These are phyloP conservation scores for Colletotrichum filicis DNA, from an alignment of 2,329 filamentous ascomycete genomes.

Conservation along the genomic window DNA sequence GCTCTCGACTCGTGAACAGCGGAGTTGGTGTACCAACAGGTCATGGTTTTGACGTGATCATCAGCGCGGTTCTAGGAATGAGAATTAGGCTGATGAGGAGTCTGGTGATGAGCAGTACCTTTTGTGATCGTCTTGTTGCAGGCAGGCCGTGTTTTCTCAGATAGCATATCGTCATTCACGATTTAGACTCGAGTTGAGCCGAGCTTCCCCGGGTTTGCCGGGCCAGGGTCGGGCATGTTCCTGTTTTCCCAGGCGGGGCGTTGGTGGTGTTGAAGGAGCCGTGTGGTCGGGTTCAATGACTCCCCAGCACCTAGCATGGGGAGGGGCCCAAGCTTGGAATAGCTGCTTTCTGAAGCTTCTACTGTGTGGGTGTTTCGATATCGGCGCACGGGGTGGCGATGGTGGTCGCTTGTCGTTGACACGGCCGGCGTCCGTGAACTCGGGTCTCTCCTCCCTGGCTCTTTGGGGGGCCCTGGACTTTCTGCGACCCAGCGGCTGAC, in stretches of 20 bases:
- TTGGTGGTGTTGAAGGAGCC: slow-evolving; percentile 26
- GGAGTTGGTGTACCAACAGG: background rate
- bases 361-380: slow-evolving; percentile 14
- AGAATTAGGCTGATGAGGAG: background rate
- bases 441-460: background rate
- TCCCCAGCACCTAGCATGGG: background rate
- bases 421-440: slow-evolving; percentile 10
- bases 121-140: background rate
- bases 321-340: background rate
- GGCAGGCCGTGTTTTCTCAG: background rate
- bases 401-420: background rate
- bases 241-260: background rate
- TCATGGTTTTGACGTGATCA: background rate
- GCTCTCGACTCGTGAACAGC: background rate
- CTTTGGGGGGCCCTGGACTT: slow-evolving; percentile 1
- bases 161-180: slow-evolving; percentile 17
- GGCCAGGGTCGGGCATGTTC: slow-evolving; percentile 24
- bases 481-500: slow-evolving; percentile 23
- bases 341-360: background rate
- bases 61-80: background rate
- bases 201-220: background rate
- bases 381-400: slow-evolving; percentile 22
- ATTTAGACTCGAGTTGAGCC: slow-evolving; percentile 14
- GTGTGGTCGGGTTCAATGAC: slow-evolving; percentile 27
- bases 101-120: background rate